These are phyloP conservation scores for Collybia nuda DNA, from an alignment of 768 basidiomycete species.

Conservation along the genomic window DNA sequence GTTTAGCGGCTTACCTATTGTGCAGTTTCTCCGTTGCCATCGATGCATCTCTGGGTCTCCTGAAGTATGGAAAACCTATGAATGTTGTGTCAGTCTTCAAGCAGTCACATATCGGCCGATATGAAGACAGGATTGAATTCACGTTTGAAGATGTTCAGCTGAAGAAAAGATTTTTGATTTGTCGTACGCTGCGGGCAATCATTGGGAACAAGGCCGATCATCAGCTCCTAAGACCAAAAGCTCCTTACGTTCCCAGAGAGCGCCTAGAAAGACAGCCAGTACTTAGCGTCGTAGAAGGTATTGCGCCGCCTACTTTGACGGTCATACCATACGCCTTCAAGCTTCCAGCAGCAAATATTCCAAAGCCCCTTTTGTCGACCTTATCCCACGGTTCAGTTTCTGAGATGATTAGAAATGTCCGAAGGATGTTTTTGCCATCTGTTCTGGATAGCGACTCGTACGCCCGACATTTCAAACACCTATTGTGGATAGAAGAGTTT, in stretches of 20 bases:
- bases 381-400: slow-evolving; percentile 21
- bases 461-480: slow-evolving; percentile 39
- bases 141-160: slow-evolving; percentile 43
- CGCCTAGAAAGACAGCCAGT: slow-evolving; percentile 26
- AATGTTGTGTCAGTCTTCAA: slow-evolving; percentile 29
- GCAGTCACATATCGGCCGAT: slow-evolving; percentile 39
- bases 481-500: slow-evolving; percentile 44
- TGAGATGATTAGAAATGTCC: slow-evolving; percentile 27
- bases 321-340: slow-evolving; percentile 36
- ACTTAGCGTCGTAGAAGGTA: slow-evolving; percentile 34
- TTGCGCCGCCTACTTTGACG: slow-evolving; percentile 34
- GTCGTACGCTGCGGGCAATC: slow-evolving; percentile 37
- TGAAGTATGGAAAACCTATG: slow-evolving; percentile 21
- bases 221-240: slow-evolving; percentile 39
- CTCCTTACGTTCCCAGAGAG: slow-evolving; percentile 40
- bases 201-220: slow-evolving; percentile 45
- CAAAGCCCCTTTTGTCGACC: slow-evolving; percentile 23
- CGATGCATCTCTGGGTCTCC: slow-evolving; percentile 8
- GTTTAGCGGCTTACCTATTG: background rate
- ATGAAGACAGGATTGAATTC: slow-evolving; percentile 52
- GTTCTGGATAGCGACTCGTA: slow-evolving; percentile 37
- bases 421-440: slow-evolving; percentile 34
- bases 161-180: slow-evolving; percentile 44
- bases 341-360: slow-evolving; percentile 37
- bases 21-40: slow-evolving; percentile 13